phyloP scores from a whole-genome alignment of 129 eudicot species.

The Escallonia herrerae region DNA sequence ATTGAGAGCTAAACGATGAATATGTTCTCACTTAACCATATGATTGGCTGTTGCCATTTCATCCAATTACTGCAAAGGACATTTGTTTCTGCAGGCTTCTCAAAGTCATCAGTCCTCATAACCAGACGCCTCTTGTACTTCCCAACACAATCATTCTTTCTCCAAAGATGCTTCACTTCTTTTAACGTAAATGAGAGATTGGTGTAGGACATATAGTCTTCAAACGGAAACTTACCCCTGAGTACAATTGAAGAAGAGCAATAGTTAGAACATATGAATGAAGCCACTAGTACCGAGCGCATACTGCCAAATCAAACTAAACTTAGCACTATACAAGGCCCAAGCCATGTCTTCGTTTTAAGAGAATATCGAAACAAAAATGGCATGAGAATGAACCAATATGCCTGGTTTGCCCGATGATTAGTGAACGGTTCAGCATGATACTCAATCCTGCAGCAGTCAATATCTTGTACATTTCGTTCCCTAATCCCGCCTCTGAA shows the following conservation, averaged over 20 bases:
- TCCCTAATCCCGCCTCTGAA: slow-evolving; percentile 56
- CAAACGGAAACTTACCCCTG: slow-evolving; percentile 48
- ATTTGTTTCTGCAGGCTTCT: slow-evolving; percentile 49
- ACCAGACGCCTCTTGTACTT: slow-evolving; percentile 40
- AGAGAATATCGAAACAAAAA: slow-evolving; percentile 6
- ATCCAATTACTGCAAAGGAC: slow-evolving; percentile 59
- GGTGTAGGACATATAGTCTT: slow-evolving; percentile 37
- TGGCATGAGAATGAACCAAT: slow-evolving; percentile 30
- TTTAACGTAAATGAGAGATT: slow-evolving; percentile 44
- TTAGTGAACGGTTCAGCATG: slow-evolving; percentile 47
- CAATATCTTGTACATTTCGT: slow-evolving; percentile 56
- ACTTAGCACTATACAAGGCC: background rate
- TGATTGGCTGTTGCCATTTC: slow-evolving; percentile 58
- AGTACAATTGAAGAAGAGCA: slow-evolving; percentile 3
- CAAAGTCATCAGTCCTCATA: slow-evolving; percentile 50
- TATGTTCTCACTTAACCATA: slow-evolving; percentile 35
- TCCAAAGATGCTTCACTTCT: slow-evolving; percentile 70
- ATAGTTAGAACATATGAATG: background rate
- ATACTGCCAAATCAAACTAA: background rate
- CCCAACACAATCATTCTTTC: slow-evolving; percentile 35
- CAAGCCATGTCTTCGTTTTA: background rate
- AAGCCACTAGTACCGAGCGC: background rate
- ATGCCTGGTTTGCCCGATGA: slow-evolving; percentile 63
- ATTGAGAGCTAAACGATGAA: background rate
- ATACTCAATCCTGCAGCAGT: slow-evolving; percentile 53